Conservation (phyloP, 495 filamentous ascomycete genomes). For the Daldinia loculata region DNA sequence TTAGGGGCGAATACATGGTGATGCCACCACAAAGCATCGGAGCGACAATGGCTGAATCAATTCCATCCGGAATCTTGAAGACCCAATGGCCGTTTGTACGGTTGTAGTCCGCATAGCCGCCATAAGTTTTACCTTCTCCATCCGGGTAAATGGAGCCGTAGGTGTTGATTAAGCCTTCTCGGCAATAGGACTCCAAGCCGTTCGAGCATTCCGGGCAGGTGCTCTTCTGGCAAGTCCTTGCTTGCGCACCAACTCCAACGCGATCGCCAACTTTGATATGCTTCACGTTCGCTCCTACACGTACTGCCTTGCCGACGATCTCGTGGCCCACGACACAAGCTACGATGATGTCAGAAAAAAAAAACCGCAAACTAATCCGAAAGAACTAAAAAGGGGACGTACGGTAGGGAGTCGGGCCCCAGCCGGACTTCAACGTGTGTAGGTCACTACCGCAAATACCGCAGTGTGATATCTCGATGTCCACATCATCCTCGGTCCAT, state of each 20-base stretch:
- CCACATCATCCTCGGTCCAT: conserved; percentile 79
- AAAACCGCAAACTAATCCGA: neutral
- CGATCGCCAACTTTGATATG: conserved; percentile 79
- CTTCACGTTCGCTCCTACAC: conserved; percentile 71
- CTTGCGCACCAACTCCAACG: conserved; percentile 87
- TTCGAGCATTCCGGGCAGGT: conserved; percentile 75
- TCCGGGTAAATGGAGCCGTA: conserved; percentile 74
- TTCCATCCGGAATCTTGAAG: conserved; percentile 75
- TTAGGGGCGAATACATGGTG: conserved; percentile 78
- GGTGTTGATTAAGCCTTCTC: conserved; percentile 64
- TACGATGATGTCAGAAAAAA: conserved; percentile 20
- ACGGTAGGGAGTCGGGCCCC: conserved; percentile 53
- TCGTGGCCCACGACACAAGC: conserved; percentile 60
- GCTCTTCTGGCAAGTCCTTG: conserved; percentile 66
- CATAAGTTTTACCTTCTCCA: conserved; percentile 67
- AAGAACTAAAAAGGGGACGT: conserved; percentile 5
- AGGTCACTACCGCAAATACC: conserved; percentile 84
- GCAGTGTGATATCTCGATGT: conserved; percentile 81
- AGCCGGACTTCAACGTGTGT: conserved; percentile 79
- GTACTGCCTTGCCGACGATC: conserved; percentile 79
- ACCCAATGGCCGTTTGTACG: conserved; percentile 79
- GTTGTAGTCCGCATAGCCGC: conserved; percentile 77
- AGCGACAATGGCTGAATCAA: conserved; percentile 66
- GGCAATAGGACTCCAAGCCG: conserved; percentile 73
- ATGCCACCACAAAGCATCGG: conserved; percentile 88